Percentiles rank a stretch among this genome's conserved stretches.
These are phyloP conservation scores for Globisporangium iwayamae DNA, from an alignment of 352 stramenopile species.

Conservation along the genomic window DNA sequence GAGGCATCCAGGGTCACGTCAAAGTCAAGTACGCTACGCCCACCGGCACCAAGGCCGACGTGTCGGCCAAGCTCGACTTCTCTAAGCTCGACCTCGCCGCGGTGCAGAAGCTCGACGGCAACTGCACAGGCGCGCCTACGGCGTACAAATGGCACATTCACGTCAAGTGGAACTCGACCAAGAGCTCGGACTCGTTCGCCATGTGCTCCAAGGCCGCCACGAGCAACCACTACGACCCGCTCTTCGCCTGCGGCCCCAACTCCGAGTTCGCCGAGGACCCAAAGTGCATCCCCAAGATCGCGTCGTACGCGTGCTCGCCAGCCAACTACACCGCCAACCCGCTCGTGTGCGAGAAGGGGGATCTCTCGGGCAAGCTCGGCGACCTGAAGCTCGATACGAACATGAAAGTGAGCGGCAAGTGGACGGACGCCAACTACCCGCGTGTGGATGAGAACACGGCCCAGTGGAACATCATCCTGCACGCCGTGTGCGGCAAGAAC, in stretches of 20 bases:
- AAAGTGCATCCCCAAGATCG: constrained; percentile 8
- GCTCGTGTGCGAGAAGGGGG: constrained; percentile 33
- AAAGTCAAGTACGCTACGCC: background rate
- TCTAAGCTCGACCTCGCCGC: constrained; percentile 21
- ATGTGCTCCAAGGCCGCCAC: constrained; percentile 22
- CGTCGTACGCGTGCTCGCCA: constrained; percentile 30
- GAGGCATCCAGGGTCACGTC: background rate
- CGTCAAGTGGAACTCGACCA: constrained; percentile 36
- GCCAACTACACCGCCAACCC: constrained; percentile 23
- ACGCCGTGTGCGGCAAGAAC: constrained; percentile 27
- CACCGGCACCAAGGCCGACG: background rate
- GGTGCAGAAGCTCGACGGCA: constrained; percentile 33
- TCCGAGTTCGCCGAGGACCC: constrained; percentile 25
- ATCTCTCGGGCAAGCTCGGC: constrained; percentile 42
- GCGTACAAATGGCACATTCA: constrained; percentile 60
- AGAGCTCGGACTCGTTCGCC: constrained; percentile 29
- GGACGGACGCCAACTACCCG: constrained; percentile 22
- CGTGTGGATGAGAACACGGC: constrained; percentile 22
- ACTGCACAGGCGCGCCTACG: constrained; percentile 33
- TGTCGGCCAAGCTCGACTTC: background rate
- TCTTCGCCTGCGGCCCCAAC: constrained; percentile 28
- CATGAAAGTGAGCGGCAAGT: constrained; percentile 17
- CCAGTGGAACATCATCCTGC: constrained; percentile 38
- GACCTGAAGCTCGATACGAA: constrained; percentile 21
- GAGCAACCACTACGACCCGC: constrained; percentile 41